Conservation (phyloP, 2,329 filamentous ascomycete species). For the Trichoderma gracile region DNA sequence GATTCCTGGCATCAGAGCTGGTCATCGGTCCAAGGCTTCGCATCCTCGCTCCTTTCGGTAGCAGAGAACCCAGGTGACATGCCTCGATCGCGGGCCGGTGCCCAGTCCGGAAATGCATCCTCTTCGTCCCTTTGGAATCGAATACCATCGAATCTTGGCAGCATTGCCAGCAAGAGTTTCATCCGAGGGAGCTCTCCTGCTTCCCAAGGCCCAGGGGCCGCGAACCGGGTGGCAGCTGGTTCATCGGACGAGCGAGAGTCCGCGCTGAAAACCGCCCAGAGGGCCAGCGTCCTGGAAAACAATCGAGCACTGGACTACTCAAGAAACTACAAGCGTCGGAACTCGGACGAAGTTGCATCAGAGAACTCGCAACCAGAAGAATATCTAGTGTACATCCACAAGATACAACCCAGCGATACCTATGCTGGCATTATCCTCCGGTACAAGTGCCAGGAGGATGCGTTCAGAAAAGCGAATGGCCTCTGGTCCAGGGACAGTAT, state of each 20-base stretch:
- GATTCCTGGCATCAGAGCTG: conserved; percentile 56
- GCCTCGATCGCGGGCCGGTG: conserved; percentile 31
- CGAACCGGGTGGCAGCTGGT: conserved; percentile 56
- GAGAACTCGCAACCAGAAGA: conserved; percentile 65
- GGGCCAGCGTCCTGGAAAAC: conserved; percentile 61
- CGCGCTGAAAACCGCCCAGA: conserved; percentile 56
- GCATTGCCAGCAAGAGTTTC: conserved; percentile 12
- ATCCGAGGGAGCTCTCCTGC: conserved; percentile 53
- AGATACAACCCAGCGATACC: conserved; percentile 79
- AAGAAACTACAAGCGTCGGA: conserved; percentile 64
- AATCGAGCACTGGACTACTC: conserved; percentile 57
- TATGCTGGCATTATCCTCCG: conserved; percentile 87
- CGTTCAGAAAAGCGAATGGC: conserved; percentile 83
- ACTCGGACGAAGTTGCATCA: conserved; percentile 61
- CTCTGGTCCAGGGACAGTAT: conserved; percentile 94
- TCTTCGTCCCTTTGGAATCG: conserved; percentile 28
- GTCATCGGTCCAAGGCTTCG: conserved; percentile 57
- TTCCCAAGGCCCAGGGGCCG: conserved; percentile 41
- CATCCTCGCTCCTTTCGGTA: conserved; percentile 45
- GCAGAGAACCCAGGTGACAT: conserved; percentile 30
- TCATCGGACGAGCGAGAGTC: conserved; percentile 56
- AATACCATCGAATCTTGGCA: conserved; percentile 29
- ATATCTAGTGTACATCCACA: conserved; percentile 86
- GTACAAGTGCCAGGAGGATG: conserved; percentile 82
- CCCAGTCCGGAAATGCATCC: background rate